A percentile compares a stretch with the other conserved stretches of the same genome.
These are phyloP conservation scores for Calocybe gambosa DNA, from an alignment of 1,284 basidiomycete species.

Conservation along the genomic window DNA sequence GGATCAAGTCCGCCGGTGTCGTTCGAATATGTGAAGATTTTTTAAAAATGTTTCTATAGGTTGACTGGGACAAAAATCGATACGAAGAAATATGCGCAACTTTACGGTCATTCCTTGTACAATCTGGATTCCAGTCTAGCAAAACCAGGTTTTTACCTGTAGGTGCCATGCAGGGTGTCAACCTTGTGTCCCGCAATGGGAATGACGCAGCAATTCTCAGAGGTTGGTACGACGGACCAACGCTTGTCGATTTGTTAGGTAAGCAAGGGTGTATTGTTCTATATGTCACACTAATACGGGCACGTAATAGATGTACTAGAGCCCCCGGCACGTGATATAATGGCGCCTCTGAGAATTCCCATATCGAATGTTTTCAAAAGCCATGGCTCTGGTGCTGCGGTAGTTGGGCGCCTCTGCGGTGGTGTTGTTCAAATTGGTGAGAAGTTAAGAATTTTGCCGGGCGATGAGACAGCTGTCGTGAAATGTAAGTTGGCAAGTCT, in stretches of 20 bases:
- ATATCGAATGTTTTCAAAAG: slow-evolving; percentile 96
- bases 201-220: slow-evolving; percentile 44
- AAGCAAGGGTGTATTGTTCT: slow-evolving; percentile 9
- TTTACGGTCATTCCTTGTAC: slow-evolving; percentile 77
- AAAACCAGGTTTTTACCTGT: slow-evolving; percentile 87
- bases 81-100: slow-evolving; percentile 80
- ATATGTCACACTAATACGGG: not conserved
- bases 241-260: slow-evolving; percentile 83
- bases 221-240: slow-evolving; percentile 84
- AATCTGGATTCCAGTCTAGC: slow-evolving; percentile 78
- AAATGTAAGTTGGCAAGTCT: slow-evolving; percentile 51
- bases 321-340: slow-evolving; percentile 76
- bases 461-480: slow-evolving; percentile 84
- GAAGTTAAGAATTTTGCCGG: slow-evolving; percentile 79
- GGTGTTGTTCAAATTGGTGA: slow-evolving; percentile 94
- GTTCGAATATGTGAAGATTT: not conserved
- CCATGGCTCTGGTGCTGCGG: slow-evolving; percentile 73
- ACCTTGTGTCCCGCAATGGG: slow-evolving; percentile 57
- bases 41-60: slow-evolving; percentile 40
- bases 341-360: slow-evolving; percentile 78
- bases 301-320: slow-evolving; percentile 63
- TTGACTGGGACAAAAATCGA: slow-evolving; percentile 75
- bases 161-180: slow-evolving; percentile 86
- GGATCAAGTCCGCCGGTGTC: slow-evolving; percentile 58
- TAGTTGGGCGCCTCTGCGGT: slow-evolving; percentile 83